phyloP scores from a whole-genome alignment of 2,329 filamentous ascomycete species.

The Nemania sp. region DNA sequence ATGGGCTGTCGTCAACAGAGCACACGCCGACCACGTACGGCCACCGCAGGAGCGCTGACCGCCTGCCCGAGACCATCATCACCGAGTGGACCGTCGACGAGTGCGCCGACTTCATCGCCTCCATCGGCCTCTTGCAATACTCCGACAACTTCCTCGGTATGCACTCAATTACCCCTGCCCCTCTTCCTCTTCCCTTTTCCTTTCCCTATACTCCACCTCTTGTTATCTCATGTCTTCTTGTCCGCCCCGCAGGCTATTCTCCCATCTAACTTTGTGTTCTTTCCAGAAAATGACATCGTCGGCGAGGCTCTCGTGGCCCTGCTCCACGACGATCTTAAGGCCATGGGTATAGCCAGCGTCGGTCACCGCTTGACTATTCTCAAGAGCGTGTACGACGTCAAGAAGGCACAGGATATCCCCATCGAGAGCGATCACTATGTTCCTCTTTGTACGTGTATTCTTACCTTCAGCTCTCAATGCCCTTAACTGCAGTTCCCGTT shows the following conservation, averaged over 20 bases:
- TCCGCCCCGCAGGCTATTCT: not conserved
- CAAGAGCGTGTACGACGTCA: slow-evolving; percentile 95
- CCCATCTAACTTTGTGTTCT: not conserved
- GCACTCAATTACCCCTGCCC: slow-evolving; percentile 34
- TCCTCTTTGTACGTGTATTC: slow-evolving; percentile 75
- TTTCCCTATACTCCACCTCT: not conserved
- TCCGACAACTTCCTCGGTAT: slow-evolving; percentile 80
- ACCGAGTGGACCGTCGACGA: slow-evolving; percentile 84
- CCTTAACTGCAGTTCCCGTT: slow-evolving; percentile 1
- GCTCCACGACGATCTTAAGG: slow-evolving; percentile 90
- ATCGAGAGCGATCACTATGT: slow-evolving; percentile 93
- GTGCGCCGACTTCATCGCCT: slow-evolving; percentile 84
- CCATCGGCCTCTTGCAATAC: slow-evolving; percentile 81
- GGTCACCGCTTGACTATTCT: slow-evolving; percentile 93
- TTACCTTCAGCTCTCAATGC: slow-evolving; percentile 1
- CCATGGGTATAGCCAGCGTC: slow-evolving; percentile 90
- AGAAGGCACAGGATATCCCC: slow-evolving; percentile 88
- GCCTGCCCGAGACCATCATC: slow-evolving; percentile 73
- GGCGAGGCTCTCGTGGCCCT: slow-evolving; percentile 88
- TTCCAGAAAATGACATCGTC: slow-evolving; percentile 87
- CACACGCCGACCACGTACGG: slow-evolving; percentile 81
- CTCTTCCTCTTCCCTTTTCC: not conserved
- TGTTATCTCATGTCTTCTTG: not conserved
- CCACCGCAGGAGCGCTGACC: slow-evolving; percentile 65
- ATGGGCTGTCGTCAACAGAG: slow-evolving; percentile 68